Conservation (phyloP, 2,329 filamentous ascomycete species). For the Bimuria novae-zelandiae region DNA sequence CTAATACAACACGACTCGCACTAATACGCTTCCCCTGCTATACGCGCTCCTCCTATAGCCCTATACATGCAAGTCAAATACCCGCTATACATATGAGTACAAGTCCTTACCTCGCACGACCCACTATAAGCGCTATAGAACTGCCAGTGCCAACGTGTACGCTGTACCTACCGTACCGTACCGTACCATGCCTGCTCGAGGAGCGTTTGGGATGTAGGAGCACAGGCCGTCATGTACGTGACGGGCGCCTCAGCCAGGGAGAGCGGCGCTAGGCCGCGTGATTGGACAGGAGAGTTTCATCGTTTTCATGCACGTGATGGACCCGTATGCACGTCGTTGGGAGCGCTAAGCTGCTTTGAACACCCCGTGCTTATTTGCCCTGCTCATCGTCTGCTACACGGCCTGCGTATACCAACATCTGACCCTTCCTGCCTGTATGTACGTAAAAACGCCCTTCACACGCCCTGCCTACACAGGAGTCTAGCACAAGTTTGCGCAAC, state of each 20-base stretch:
- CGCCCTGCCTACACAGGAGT: neutral
- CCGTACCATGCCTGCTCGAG: neutral
- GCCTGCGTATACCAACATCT: neutral
- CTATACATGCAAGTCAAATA: neutral
- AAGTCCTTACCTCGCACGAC: neutral
- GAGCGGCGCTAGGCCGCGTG: neutral
- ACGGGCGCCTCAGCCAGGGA: neutral
- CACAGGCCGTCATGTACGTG: constrained; percentile 1
- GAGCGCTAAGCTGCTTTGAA: neutral
- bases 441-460: neutral
- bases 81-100: neutral
- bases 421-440: neutral
- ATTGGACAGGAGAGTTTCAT: constrained; percentile 7
- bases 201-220: neutral
- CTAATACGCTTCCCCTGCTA: neutral
- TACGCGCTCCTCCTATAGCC: neutral
- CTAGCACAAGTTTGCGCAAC: neutral
- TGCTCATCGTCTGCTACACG: too few relatives aligned
- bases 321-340: constrained; percentile 3
- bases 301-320: neutral
- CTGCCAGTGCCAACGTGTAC: neutral
- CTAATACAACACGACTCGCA: too few relatives aligned
- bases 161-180: too few relatives aligned
- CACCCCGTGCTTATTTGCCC: neutral
- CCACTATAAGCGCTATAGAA: neutral